Base-by-base conservation (phyloP, 176 grass and related monocot species). In the Carex littledalei region DNA sequence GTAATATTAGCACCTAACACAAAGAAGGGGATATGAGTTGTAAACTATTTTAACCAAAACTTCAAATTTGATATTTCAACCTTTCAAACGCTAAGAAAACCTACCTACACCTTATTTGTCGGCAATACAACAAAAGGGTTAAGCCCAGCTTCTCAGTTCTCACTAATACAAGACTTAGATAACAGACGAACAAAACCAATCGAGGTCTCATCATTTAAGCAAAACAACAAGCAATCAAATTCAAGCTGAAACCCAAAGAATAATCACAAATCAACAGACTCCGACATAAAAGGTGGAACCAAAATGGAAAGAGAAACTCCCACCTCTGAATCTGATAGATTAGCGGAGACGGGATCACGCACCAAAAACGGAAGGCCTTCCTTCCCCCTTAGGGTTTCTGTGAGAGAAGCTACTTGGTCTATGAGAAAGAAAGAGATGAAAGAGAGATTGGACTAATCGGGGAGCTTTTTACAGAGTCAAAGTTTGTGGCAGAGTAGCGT, bases 261-360 rank as follows among this genome's bases (percentile, higher is more conserved):
- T 11, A 49, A 83, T 52, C 81, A 83, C 81, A 83, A 68, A 68
- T 57, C 49, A 78, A 78, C 12, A 57, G 49, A 83, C 81, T 32
- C 80, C 52, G 29, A 77, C 1, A 77, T 55, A 26, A 54, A 77
- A 76, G 22, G 6, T 3, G 13, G 6, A 77, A 52, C 21, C 29
- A 56, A 56, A 68, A 83, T 21, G n/a, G 18, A 82, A 45, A 82
- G 61, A 55, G 8, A 7, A 68, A 31, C 12, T 20, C 60, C 39
- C n/a, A 83, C 56, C 60, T 83, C 13, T 66, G 13, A 45, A 39
- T 83, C 13, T 66, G 13, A 45, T 26, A 34, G 63, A 52, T 53
- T 9, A 83, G 45, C 21, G 11, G 14, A 67, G 45, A 53, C 37
- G 54, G 3, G 61, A 82, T 29, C 29, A 29, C 29, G 29, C 57